Base-by-base conservation (phyloP, 257 asterid species). In the Solanum pennellii region DNA sequence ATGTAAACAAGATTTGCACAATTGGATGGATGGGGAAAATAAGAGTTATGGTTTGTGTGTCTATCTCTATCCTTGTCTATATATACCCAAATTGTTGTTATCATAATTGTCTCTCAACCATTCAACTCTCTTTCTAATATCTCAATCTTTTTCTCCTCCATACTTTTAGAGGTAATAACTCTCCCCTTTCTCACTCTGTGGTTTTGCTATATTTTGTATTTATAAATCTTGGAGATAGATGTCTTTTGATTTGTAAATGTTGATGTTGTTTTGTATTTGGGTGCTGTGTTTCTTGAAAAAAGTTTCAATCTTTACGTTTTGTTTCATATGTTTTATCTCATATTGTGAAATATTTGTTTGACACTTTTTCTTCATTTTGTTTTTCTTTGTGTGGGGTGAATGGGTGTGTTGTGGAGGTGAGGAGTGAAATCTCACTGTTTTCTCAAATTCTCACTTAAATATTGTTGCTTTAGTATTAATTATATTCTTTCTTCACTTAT, bases 41-140 rank as follows among this genome's bases (percentile, higher is more conserved):
- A 49, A 49, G 59, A 49, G 60, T 9, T 49, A 15, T 49, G 60
- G 9, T 56, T 7, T 56, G 9, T 18, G n/a, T 7, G 65, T 56
- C 65, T 37, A 20, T 56, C n/a, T 56, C 65, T 37, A 20, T 56
- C n/a, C 6, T 18, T 52, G 18, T 90, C 23, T 90, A 83, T 42
- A 52, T 14, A 71, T 9, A 10, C 60, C 82, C 52, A 25, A 15
- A 87, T 84, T 65, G 27, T 84, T 39, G 20, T 47, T 47, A 20
- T 83, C 39, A 35, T 56, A 62, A 27, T 82, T 42, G 27, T 37
- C 72, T 88, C 83, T 80, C 88, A 86, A 47, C 87, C 90, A 25
- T 88, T 77, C 88, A 86, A 68, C 59, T 83, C 79, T 37, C 86
- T 62, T 68, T 37, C 83, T 41, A 74, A 37, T 60, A 33, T 83